Evolutionary conservation across 495 filamentous ascomycete species (phyloP), one percentile per base, ranked within the genome.

Genomic region (Aspergillus sclerotiicarbonarius): DNA sequence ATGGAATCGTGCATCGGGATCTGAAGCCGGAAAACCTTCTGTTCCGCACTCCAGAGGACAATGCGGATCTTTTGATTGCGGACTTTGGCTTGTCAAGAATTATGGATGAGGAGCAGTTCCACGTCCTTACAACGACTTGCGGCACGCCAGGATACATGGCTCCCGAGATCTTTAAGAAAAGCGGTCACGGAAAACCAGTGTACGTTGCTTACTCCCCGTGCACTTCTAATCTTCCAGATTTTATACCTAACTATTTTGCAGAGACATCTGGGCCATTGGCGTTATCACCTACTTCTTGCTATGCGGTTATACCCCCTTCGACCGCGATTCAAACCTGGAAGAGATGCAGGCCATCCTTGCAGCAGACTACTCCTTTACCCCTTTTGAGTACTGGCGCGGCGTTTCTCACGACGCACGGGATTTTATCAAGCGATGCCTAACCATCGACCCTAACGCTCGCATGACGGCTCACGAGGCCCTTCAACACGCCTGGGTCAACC

Each of bases 91-190:
- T 98, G 32, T 90, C 86, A 12, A 80, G 94, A 43, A 98, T 98
- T 72, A 97, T 98, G 92, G 95, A 98, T 69, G 95, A 98, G 75
- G 92, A 98, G 73, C 90, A 97, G 67, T 98, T 98, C 71, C 95
- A 97, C 67, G 92, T 98, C 25, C 76, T 98, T 35, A 98, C 95
- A 5, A 98, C 94, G 2, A 98, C 94, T 4, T 98, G 94, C 67
- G 94, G 94, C 32, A 98, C 94, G 7, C 94, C 94, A 0, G 95
- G 95, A 30, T 98, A 98, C 74, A 98, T 92, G 89, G 89, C 89
- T 19, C 88, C 88, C 1, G 88, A 90, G 66, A 91, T 91, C 59
- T 91, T 90, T 70, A 87, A 87, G 60, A 91, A 91, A 72, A 86
- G 80, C 25, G 88, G 88, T 1, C 88, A 91, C 62, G 88, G 88